Evolutionary conservation across 2,329 filamentous ascomycete genomes (phyloP), one percentile per base, ranked within the genome.

Genomic region (Sordariomycetes sp.): DNA sequence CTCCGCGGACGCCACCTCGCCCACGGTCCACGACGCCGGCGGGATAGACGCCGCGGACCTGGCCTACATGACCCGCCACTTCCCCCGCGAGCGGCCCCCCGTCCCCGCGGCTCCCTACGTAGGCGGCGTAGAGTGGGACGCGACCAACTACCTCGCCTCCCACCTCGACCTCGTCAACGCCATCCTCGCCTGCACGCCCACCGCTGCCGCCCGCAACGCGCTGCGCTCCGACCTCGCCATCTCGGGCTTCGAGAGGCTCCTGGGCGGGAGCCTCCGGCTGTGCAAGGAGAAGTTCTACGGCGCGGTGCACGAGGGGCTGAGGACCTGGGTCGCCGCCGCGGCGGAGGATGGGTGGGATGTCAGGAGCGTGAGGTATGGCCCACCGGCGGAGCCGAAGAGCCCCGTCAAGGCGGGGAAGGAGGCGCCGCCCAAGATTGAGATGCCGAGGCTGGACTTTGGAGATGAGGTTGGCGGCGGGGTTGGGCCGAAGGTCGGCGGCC

Each of bases 211-310:
- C 59, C 87, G 94, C 59, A 96, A 96, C 69, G 68, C 72, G 0
- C 78, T 97, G 12, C 86, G 94, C n/a, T 76, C 77, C 20, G 84
- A 92, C 59, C 76, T 97, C 56, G 82, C 82, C 56, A 82, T 91
- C 60, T 95, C 88, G 0, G 92, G 94, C 8, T 95, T 90, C 76
- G 94, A 99, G 70, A 90, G 90, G 63, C 84, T 87, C 63, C 88
- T 97, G 78, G 90, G 90, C 17, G 81, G 81, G 24, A 92, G 85
- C 59, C 74, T 97, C 61, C 84, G 94, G 5, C 86, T 92, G 17
- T 97, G 92, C 76, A 99, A 97, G 69, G 91, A 96, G 70, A 97
- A 97, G 69, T 96, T 97, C 69, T 97, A 99, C 68, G 87, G 88
- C 2, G 84, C 87, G 54, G 88, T 99, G 3, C 94, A 99, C 68